Percentiles rank a stretch among this genome's conserved stretches.
These are phyloP conservation scores for Cornus florida DNA, from an alignment of 148 eudicot genomes.

Conservation along the genomic window DNA sequence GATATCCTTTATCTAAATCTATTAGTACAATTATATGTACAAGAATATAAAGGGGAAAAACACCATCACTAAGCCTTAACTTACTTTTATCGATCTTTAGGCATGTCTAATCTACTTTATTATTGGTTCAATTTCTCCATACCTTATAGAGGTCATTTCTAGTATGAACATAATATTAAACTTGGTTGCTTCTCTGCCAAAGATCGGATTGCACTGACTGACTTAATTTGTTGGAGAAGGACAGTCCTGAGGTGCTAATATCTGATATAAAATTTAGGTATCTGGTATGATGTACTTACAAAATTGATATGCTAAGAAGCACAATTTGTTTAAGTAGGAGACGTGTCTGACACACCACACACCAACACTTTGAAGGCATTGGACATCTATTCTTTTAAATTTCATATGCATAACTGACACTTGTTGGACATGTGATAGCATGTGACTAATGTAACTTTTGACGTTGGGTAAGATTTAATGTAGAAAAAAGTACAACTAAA, in stretches of 20 bases:
- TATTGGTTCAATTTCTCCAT: not conserved
- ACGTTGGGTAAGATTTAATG: too few relatives aligned
- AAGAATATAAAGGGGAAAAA: not conserved
- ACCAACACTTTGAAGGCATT: too few relatives aligned
- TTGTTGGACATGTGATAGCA: too few relatives aligned
- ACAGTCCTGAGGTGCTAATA: not conserved
- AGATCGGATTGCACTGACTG: not conserved
- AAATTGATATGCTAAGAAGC: too few relatives aligned
- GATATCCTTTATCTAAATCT: too few relatives aligned
- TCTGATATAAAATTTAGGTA: not conserved
- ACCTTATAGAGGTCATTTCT: not conserved
- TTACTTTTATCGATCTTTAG: not conserved
- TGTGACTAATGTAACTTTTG: too few relatives aligned
- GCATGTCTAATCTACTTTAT: not conserved
- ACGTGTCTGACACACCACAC: not conserved
- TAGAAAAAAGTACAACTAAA: too few relatives aligned
- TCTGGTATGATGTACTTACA: not conserved
- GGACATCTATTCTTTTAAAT: not conserved
- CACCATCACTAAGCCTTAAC: too few relatives aligned
- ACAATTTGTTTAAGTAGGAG: not conserved
- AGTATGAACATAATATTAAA: too few relatives aligned
- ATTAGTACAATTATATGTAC: not conserved
- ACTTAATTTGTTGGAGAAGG: not conserved
- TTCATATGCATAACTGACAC: too few relatives aligned
- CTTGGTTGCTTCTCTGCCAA: not conserved